Conservation (phyloP, 164 flowering plant genomes). For the Nymphaea thermarum region DNA sequence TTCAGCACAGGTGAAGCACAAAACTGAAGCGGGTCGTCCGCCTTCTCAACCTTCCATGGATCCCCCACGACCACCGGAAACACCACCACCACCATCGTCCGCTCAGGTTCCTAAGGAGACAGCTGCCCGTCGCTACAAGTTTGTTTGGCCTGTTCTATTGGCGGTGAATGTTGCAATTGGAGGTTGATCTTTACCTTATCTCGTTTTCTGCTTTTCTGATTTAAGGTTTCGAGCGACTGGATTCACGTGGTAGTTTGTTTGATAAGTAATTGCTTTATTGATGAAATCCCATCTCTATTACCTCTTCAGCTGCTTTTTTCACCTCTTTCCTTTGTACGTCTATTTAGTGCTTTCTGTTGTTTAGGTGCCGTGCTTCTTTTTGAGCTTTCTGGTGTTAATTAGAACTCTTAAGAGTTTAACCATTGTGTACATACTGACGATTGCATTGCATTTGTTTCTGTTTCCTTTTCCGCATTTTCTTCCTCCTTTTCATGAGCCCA, state of each 20-base stretch:
- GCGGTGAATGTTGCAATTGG: slow-evolving; percentile 60
- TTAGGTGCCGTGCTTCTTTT: too few relatives aligned
- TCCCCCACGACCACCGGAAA: slow-evolving; percentile 12
- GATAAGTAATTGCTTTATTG: not conserved
- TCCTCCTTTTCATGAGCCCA: too few relatives aligned
- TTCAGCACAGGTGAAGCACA: slow-evolving; percentile 31
- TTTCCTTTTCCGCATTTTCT: too few relatives aligned
- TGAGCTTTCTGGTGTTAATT: too few relatives aligned
- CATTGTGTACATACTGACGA: too few relatives aligned
- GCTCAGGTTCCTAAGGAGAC: slow-evolving; percentile 51
- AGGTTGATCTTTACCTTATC: slow-evolving; percentile 26
- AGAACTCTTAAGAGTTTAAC: too few relatives aligned
- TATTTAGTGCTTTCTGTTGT: too few relatives aligned
- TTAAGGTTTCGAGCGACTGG: not conserved
- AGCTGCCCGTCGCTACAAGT: slow-evolving; percentile 59
- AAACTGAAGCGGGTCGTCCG: not conserved
- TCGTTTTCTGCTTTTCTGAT: not conserved
- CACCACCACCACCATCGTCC: slow-evolving; percentile 28
- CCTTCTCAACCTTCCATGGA: not conserved
- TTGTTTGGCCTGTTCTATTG: slow-evolving; percentile 68
- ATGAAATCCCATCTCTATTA: not conserved
- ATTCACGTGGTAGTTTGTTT: not conserved
- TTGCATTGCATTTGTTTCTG: too few relatives aligned
- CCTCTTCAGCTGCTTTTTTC: too few relatives aligned
- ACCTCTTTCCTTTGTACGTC: too few relatives aligned